Base-by-base conservation (phyloP, 1,139 yeast species). In the Sugiyamaella novakii region DNA sequence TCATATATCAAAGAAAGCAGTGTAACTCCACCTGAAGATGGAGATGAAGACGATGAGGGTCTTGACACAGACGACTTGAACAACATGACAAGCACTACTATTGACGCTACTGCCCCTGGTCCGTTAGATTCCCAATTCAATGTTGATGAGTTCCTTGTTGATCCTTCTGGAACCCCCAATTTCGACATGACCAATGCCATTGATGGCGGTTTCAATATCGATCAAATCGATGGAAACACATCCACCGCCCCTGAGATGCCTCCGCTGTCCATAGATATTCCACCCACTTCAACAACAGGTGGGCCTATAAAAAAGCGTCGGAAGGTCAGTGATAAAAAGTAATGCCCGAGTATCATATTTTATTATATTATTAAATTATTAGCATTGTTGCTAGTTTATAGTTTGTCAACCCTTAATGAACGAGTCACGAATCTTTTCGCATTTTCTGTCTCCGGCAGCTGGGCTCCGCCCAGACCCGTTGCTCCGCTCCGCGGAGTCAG, bases 91-190 rank as follows among this genome's bases (percentile, higher is more conserved):
- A 22, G 25, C 25, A 22, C 25, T 22, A 22, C 5, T 22, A 5
- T 6, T 34, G 19, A 14, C 19, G 10, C 27, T 14, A 11, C 29
- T 10, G 44, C 42, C 2, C 43, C 43, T 10, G 30, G 37, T 8
- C 34, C 25, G 28, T 21, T 43, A 30, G 53, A 54, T 21, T 37
- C 49, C 14, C 49, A 52, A 4, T 63, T 61, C 54, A 58, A 63
- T 43, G 60, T 63, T 19, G 60, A 61, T 47, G 66, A 57, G 41
- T 63, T 60, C 49, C 52, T 62, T 41, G 57, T 57, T 10, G 60
- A 55, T 33, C 51, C 59, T 3, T n/a, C 42, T 5, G 41, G 34
- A 14, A 44, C 46, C 18, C 46, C 46, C 17, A 41, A 12, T 22
- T 45, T 49, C 15, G 52, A 45, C 27, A 35, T 45, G 43, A 21